Conservation (phyloP, 2,329 filamentous ascomycete genomes). For the Cytospora paraplurivora region DNA sequence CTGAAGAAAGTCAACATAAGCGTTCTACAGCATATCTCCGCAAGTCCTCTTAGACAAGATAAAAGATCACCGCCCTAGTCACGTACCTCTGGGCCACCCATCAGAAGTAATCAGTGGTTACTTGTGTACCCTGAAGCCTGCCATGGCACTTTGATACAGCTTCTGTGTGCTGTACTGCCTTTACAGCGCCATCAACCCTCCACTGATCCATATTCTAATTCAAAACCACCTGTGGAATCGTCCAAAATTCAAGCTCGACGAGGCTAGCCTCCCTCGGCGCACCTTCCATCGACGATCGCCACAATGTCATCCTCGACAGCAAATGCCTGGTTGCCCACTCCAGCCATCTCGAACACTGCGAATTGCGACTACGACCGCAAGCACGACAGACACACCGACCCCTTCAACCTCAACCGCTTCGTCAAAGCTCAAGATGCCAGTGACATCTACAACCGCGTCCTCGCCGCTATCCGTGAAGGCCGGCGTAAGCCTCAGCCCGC, state of each 20-base stretch:
- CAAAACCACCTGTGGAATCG: not conserved
- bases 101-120: too few relatives aligned
- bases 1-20: too few relatives aligned
- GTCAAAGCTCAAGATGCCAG: conserved; percentile 16
- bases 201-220: too few relatives aligned
- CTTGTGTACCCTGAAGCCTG: too few relatives aligned
- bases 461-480: conserved; percentile 11
- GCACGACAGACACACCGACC: not conserved
- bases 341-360: not conserved
- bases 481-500: conserved; percentile 17
- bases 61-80: too few relatives aligned
- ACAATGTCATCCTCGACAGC: not conserved
- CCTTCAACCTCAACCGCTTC: conserved; percentile 20
- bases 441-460: not conserved
- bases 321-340: not conserved
- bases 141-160: too few relatives aligned
- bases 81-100: too few relatives aligned
- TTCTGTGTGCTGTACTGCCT: too few relatives aligned
- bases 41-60: too few relatives aligned
- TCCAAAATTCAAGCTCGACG: not conserved
- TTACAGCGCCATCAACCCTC: too few relatives aligned
- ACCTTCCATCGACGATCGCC: not conserved
- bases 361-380: not conserved
- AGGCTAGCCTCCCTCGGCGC: not conserved
- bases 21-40: too few relatives aligned